These are phyloP conservation scores for Pachyrhizus erosus DNA, from an alignment of 306 rosid species.

Conservation along the genomic window DNA sequence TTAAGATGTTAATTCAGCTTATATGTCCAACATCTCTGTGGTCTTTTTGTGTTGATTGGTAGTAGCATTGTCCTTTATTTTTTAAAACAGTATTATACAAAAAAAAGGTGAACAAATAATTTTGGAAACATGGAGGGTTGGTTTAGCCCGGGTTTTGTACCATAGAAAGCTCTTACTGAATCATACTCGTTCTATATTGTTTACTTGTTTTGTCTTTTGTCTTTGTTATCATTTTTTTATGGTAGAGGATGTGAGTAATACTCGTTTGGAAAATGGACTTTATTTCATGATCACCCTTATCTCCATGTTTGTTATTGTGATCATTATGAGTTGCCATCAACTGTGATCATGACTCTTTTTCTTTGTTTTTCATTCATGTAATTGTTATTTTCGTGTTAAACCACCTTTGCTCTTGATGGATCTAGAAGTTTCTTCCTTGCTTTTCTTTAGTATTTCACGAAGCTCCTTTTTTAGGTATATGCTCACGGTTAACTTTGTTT, in stretches of 20 bases:
- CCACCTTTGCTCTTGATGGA: neutral
- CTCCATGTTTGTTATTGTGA: neutral
- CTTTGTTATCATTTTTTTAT: neutral
- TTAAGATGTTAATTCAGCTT: slow-evolving; percentile 1
- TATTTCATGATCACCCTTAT: neutral
- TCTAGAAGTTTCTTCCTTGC: neutral
- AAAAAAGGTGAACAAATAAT: no score
- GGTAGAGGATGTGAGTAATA: neutral
- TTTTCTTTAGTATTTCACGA: neutral
- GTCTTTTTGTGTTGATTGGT: neutral
- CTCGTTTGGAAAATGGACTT: neutral
- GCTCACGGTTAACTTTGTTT: neutral
- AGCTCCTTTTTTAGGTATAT: neutral
- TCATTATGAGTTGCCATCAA: neutral
- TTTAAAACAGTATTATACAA: no score
- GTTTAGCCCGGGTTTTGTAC: no score
- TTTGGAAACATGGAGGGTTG: no score
- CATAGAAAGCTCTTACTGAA: neutral
- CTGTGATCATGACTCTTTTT: neutral
- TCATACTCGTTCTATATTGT: neutral
- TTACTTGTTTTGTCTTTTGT: neutral
- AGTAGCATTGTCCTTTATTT: no score
- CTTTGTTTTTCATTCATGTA: neutral
- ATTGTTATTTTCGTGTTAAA: neutral
- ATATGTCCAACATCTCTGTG: neutral